A percentile compares a stretch with the other conserved stretches of the same genome.
These are phyloP conservation scores for Suhomyces sp. DNA, from an alignment of 805 yeast genomes.

Conservation along the genomic window DNA sequence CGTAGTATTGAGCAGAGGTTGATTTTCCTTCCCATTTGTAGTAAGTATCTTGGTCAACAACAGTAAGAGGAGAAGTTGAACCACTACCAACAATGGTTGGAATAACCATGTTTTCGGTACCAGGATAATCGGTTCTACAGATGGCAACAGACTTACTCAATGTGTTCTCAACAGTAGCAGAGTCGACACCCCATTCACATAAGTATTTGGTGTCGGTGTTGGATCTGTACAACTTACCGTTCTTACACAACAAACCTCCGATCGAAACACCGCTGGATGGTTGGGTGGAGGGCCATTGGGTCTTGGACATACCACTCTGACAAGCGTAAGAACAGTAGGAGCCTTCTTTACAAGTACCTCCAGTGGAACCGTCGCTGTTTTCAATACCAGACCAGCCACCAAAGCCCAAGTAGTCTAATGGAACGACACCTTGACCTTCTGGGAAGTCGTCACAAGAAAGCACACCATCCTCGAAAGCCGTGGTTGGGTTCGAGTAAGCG, in stretches of 20 bases:
- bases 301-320: constrained; percentile 98
- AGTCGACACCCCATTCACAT: constrained; percentile 82
- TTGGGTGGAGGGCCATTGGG: constrained; percentile 92
- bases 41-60: constrained; percentile 74
- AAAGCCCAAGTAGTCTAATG: constrained; percentile 65
- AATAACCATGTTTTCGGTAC: constrained; percentile 96
- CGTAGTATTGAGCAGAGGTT: constrained; percentile 96
- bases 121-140: constrained; percentile 99
- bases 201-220: constrained; percentile 63
- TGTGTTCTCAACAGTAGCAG: constrained; percentile 67
- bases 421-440: constrained; percentile 77
- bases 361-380: constrained; percentile 54
- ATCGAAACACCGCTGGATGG: constrained; percentile 87
- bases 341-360: constrained; percentile 80
- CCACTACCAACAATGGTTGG: constrained; percentile 85
- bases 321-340: constrained; percentile 96
- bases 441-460: constrained; percentile 69
- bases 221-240: constrained; percentile 81
- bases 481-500: constrained; percentile 54
- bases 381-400: constrained; percentile 86
- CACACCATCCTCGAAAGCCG: constrained; percentile 69
- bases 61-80: constrained; percentile 61
- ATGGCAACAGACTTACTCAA: constrained; percentile 69
- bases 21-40: constrained; percentile 76
- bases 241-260: constrained; percentile 87